These are phyloP conservation scores for Pezicula rhizophila DNA, from an alignment of 2,329 filamentous ascomycete genomes.

Conservation along the genomic window DNA sequence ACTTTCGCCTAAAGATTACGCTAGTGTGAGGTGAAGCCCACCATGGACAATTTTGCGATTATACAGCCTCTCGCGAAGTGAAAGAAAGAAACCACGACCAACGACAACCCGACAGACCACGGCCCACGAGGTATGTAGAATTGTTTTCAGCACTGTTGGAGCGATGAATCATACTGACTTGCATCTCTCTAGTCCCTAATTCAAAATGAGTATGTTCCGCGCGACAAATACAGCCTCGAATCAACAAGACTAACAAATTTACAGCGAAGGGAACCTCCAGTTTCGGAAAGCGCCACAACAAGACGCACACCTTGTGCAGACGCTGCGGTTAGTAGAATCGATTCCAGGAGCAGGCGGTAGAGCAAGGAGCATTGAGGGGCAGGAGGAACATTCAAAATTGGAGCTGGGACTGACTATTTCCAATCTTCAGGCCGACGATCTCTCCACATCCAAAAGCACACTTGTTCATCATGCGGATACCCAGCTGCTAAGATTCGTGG, in stretches of 20 bases:
- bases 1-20: background rate
- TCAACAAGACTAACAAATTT: constrained; percentile 14
- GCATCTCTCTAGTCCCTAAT: constrained; percentile 17
- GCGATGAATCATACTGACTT: constrained; percentile 5
- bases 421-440: constrained; percentile 72
- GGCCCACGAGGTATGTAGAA: constrained; percentile 14
- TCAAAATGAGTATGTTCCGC: constrained; percentile 28
- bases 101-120: constrained; percentile 18
- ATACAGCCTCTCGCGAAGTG: background rate
- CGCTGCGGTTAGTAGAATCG: constrained; percentile 27
- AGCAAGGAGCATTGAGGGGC: background rate
- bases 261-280: constrained; percentile 27
- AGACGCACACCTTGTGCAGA: constrained; percentile 30
- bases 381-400: constrained; percentile 3
- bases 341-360: constrained; percentile 21
- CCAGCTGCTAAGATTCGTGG: constrained; percentile 95
- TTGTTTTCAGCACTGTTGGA: background rate
- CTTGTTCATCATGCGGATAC: constrained; percentile 92
- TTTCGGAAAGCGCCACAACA: constrained; percentile 30
- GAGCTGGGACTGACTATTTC: constrained; percentile 17
- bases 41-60: background rate
- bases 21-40: background rate
- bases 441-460: constrained; percentile 99
- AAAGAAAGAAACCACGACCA: constrained; percentile 4
- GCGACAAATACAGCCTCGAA: background rate